Base-by-base conservation (phyloP, 2,329 filamentous ascomycete genomes). In the Monilinia aucupariae region DNA sequence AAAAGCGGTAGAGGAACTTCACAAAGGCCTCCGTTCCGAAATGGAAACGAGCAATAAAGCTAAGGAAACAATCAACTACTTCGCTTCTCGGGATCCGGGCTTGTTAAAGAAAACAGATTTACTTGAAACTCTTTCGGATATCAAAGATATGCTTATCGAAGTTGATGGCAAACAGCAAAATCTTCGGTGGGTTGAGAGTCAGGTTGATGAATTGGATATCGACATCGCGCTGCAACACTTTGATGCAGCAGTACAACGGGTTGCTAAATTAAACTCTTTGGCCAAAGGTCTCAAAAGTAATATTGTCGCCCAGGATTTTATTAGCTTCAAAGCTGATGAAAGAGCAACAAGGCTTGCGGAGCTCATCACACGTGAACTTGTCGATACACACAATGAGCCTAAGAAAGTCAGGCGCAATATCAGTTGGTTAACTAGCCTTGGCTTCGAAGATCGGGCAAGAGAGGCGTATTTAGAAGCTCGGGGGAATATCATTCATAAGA, bases 121-220 rank as follows among this genome's bases (percentile, higher is more conserved):
- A 2, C 81, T 96, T 17, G 91, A 94, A 72, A 88, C 85, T 9
- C 77, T 92, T 12, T 91, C 91, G 1, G 85, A 87, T 66, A 86
- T 89, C 70, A 91, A 91, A 72, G 90, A 96, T 65, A 89, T 96
- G 78, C 84, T 96, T 62, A 92, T 99, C 68, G 94, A 99, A 71
- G 91, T 96, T 17, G 94, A 97, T 71, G 94, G 94, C 55, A 96
- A 96, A 71, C 92, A 97, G 75, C 91, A 97, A 74, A 97, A 94
- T 73, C 82, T 99, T 53, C 89, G 93, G 60, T 97, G 91, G 91
- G 91, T 99, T 0, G 94, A 99, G 74, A 86, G 87, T 59, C 91
- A 97, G 76, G 90, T 99, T 75, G 94, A 99, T 73, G 91, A 96
- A 72, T 84, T 99, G 7, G 94, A 99, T 72, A 97, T 97, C 70